A percentile compares a stretch with the other conserved stretches of the same genome.
phyloP scores from a whole-genome alignment of 805 yeast genomes.

The Komagataella mondaviorum region DNA sequence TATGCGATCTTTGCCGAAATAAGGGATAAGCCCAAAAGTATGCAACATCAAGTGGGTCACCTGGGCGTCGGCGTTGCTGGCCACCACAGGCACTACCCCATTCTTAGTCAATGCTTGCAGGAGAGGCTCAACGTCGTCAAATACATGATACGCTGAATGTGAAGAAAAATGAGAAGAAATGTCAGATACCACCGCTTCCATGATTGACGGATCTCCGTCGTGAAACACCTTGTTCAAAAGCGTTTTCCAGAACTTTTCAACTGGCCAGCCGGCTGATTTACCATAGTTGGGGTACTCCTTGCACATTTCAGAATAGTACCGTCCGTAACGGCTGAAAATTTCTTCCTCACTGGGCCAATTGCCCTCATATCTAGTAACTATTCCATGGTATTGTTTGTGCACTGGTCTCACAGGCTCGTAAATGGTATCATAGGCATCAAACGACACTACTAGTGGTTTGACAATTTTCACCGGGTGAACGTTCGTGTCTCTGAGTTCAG shows the following conservation, averaged over 20 bases:
- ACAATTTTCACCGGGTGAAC: neutral
- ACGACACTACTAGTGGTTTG: conserved; percentile 35
- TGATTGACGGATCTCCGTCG: conserved; percentile 17
- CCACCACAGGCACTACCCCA: conserved; percentile 26
- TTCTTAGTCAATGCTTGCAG: conserved; percentile 18
- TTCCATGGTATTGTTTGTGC: conserved; percentile 34
- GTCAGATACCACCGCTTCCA: conserved; percentile 24
- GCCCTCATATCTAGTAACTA: conserved; percentile 30
- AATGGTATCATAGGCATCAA: conserved; percentile 59
- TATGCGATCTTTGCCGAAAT: conserved; percentile 22
- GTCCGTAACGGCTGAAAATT: conserved; percentile 14
- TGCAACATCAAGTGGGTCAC: conserved; percentile 30
- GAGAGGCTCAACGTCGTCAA: conserved; percentile 38
- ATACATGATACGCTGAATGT: conserved; percentile 35
- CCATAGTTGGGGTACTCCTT: conserved; percentile 51
- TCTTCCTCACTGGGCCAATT: conserved; percentile 4
- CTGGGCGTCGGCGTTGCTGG: conserved; percentile 53
- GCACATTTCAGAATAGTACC: conserved; percentile 21
- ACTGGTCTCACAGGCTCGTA: conserved; percentile 45
- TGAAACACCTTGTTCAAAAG: conserved; percentile 30
- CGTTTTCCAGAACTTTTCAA: conserved; percentile 45
- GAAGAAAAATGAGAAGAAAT: conserved; percentile 36
- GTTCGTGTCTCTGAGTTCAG: neutral
- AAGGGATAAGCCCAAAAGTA: conserved; percentile 27
- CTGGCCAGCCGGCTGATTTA: conserved; percentile 19